phyloP scores from a whole-genome alignment of 257 asterid species.

The Gynochthodes officinalis region DNA sequence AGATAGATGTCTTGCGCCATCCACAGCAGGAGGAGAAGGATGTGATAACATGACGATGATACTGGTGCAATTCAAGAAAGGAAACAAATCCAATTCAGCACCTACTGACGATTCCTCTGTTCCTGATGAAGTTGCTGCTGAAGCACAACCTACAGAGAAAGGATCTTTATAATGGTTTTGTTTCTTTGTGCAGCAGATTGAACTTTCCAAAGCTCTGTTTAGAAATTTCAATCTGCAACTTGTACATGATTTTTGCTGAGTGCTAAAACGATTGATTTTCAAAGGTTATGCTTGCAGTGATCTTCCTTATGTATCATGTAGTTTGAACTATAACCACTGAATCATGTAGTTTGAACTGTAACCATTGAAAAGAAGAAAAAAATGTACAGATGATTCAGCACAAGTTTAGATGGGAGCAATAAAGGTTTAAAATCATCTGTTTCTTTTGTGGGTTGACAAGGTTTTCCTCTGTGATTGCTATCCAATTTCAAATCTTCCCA shows the following conservation, averaged over 20 bases:
- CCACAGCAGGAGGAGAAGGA: conserved; percentile 91
- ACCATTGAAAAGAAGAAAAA: background rate
- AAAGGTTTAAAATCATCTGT: background rate
- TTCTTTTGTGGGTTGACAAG: background rate
- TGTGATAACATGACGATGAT: conserved; percentile 98
- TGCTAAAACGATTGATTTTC: background rate
- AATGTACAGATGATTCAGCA: conserved; percentile 15
- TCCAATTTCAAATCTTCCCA: background rate
- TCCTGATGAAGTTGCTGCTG: conserved; percentile 24
- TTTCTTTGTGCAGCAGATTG: background rate
- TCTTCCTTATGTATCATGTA: background rate
- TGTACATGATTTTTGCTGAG: conserved; percentile 20
- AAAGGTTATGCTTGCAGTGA: conserved; percentile 4
- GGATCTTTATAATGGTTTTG: conserved; percentile 16
- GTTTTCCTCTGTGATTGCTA: background rate
- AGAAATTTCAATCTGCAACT: conserved; percentile 4
- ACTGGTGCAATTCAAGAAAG: conserved; percentile 70
- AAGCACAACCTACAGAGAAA: conserved; percentile 14
- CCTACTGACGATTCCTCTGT: conserved; percentile 29
- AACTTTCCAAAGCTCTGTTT: conserved; percentile 1
- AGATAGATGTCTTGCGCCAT: conserved; percentile 78
- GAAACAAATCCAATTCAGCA: conserved; percentile 23
- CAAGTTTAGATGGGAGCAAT: background rate
- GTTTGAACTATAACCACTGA: too few relatives aligned
- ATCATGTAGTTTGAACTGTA: too few relatives aligned